Evolutionary conservation across 2,329 filamentous ascomycete genomes (phyloP).

Genomic region (Verticillium longisporum): DNA sequence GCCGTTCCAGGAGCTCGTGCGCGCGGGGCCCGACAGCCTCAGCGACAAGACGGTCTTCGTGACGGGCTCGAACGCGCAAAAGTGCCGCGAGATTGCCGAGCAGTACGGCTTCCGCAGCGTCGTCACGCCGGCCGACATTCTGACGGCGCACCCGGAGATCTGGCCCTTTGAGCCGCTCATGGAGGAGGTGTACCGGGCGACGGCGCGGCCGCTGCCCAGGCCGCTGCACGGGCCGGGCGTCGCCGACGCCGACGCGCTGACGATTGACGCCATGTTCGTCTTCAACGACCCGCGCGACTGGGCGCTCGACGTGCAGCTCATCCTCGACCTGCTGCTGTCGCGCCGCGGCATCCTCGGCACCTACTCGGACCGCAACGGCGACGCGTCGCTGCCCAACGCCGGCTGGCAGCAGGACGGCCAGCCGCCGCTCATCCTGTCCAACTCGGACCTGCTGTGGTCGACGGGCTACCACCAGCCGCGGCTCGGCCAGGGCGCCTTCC

Average conservation of each 20-base stretch:
- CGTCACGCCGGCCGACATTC: constrained; percentile 78
- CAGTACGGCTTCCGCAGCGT: constrained; percentile 73
- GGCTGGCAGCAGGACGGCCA: constrained; percentile 82
- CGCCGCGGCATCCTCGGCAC: constrained; percentile 75
- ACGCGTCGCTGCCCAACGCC: constrained; percentile 54
- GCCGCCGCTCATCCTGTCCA: constrained; percentile 78
- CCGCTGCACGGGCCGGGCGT: constrained; percentile 35
- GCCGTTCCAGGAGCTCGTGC: constrained; percentile 68
- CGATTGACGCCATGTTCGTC: constrained; percentile 85
- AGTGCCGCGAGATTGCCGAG: constrained; percentile 68
- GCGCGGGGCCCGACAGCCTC: constrained; percentile 42
- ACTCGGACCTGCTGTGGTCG: constrained; percentile 86
- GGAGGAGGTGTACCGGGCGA: constrained; percentile 51
- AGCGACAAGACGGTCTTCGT: constrained; percentile 65
- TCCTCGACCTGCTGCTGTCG: constrained; percentile 77
- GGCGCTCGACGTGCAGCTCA: constrained; percentile 81
- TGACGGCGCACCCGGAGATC: constrained; percentile 64
- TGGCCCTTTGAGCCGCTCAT: constrained; percentile 77
- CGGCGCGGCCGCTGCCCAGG: constrained; percentile 50
- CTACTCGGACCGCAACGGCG: constrained; percentile 64
- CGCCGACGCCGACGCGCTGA: constrained; percentile 42
- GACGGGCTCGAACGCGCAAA: constrained; percentile 60
- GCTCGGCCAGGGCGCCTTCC: constrained; percentile 87
- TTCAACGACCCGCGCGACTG: constrained; percentile 97
- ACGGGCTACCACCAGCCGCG: constrained; percentile 78